These are phyloP conservation scores for Mycena haematopus DNA, from an alignment of 768 basidiomycete species.

Conservation along the genomic window DNA sequence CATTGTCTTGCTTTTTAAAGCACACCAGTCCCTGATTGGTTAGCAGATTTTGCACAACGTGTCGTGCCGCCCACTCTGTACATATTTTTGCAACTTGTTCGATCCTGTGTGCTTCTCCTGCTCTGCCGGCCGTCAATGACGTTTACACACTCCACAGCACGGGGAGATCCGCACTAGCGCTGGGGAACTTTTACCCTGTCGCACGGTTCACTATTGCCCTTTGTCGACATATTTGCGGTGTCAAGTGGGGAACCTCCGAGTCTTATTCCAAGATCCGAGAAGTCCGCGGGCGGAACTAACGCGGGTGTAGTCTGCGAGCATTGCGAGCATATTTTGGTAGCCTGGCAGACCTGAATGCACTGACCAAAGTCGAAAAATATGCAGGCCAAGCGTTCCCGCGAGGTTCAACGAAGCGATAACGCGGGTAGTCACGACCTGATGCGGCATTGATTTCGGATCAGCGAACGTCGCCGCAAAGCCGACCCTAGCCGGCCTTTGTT, in stretches of 20 bases:
- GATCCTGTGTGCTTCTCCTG: not conserved
- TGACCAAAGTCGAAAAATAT: not conserved
- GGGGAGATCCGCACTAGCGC: not conserved
- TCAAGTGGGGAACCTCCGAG: no score
- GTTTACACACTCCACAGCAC: not conserved
- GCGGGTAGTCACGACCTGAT: not conserved
- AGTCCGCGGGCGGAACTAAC: constrained; percentile 5
- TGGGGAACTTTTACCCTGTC: not conserved
- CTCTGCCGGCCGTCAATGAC: not conserved
- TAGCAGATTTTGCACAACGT: not conserved
- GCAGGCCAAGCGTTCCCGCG: not conserved
- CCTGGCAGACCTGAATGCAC: not conserved
- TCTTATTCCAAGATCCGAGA: constrained; percentile 9
- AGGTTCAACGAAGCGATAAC: not conserved
- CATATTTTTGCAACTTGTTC: not conserved
- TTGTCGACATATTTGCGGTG: constrained; percentile 17
- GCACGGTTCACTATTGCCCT: constrained; percentile 14
- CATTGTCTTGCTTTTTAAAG: no score
- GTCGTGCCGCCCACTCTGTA: not conserved
- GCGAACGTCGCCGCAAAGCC: not conserved
- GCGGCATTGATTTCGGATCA: constrained; percentile 11
- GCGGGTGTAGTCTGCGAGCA: not conserved
- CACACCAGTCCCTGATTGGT: not conserved
- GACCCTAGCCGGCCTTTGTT: not conserved
- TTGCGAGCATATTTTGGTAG: not conserved